Conservation (phyloP, 2,329 filamentous ascomycete genomes). For the Exophiala phaeomuriformis region DNA sequence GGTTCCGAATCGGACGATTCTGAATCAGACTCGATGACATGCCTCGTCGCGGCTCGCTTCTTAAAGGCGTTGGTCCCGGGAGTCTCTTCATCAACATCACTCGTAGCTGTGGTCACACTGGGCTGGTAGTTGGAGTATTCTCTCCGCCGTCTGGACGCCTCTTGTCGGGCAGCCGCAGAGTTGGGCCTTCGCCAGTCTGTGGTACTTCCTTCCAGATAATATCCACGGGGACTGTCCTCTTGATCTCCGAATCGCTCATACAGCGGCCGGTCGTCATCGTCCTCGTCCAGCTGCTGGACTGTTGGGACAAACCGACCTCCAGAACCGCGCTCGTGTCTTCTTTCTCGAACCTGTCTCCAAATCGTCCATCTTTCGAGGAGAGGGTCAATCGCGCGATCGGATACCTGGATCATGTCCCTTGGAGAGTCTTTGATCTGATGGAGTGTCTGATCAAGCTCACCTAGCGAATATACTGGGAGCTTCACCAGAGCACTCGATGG, state of each 20-base stretch:
- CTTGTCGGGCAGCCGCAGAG: slow-evolving; percentile 33
- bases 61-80: slow-evolving; percentile 19
- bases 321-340: slow-evolving; percentile 14
- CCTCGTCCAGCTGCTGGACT: slow-evolving; percentile 25
- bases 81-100: slow-evolving; percentile 29
- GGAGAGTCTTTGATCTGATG: slow-evolving; percentile 32
- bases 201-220: slow-evolving; percentile 34
- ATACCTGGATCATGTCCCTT: slow-evolving; percentile 36
- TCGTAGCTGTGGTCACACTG: slow-evolving; percentile 32
- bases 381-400: slow-evolving; percentile 32
- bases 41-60: slow-evolving; percentile 15
- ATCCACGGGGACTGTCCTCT: slow-evolving; percentile 26
- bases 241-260: slow-evolving; percentile 29
- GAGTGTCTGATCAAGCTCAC: slow-evolving; percentile 32
- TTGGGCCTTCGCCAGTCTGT: slow-evolving; percentile 34
- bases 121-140: slow-evolving; percentile 32
- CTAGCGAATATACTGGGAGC: slow-evolving; percentile 30
- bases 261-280: slow-evolving; percentile 21
- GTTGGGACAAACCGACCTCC: slow-evolving; percentile 19
- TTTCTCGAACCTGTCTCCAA: slow-evolving; percentile 24
- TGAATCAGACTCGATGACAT: slow-evolving; percentile 24
- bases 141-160: slow-evolving; percentile 30
- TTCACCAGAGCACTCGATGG: slow-evolving; percentile 25
- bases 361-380: slow-evolving; percentile 31
- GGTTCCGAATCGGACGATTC: slow-evolving; percentile 23